Conservation (phyloP, 2,329 filamentous ascomycete species). For the Aspergillus aculeatus region DNA sequence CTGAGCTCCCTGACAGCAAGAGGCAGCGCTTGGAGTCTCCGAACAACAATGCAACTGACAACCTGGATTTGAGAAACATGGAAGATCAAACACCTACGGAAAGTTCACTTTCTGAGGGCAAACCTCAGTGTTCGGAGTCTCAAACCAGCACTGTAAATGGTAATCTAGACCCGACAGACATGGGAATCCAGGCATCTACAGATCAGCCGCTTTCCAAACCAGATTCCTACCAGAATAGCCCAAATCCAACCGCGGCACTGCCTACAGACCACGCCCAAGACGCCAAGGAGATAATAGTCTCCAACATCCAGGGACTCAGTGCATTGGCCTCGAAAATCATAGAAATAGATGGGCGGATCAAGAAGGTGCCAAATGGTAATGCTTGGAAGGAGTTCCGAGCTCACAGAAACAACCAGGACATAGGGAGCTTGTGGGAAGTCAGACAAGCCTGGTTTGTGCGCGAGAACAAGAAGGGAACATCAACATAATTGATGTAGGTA, state of each 20-base stretch:
- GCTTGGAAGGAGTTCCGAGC: conserved; percentile 47
- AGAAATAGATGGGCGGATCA: conserved; percentile 41
- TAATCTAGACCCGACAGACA: too few species aligned
- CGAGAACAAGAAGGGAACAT: conserved; percentile 8
- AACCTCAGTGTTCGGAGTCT: too few species aligned
- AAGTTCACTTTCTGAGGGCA: too few species aligned
- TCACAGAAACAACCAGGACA: conserved; percentile 47
- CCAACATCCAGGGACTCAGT: conserved; percentile 29
- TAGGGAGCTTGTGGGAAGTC: conserved; percentile 47
- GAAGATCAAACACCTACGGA: background rate
- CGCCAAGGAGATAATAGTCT: conserved; percentile 27
- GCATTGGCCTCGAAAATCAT: conserved; percentile 37
- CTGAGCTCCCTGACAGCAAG: background rate
- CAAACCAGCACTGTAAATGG: too few species aligned
- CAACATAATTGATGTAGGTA: background rate
- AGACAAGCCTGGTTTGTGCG: conserved; percentile 41
- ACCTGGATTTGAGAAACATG: background rate
- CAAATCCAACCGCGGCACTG: background rate
- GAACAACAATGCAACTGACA: background rate
- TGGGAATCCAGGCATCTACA: too few species aligned
- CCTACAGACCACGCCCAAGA: conserved; percentile 4
- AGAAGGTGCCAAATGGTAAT: conserved; percentile 34
- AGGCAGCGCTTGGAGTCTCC: background rate
- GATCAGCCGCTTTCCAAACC: background rate
- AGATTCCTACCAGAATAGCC: background rate